phyloP scores from a whole-genome alignment of 2,329 filamentous ascomycete species.

The Pseudogymnoascus sp. region DNA sequence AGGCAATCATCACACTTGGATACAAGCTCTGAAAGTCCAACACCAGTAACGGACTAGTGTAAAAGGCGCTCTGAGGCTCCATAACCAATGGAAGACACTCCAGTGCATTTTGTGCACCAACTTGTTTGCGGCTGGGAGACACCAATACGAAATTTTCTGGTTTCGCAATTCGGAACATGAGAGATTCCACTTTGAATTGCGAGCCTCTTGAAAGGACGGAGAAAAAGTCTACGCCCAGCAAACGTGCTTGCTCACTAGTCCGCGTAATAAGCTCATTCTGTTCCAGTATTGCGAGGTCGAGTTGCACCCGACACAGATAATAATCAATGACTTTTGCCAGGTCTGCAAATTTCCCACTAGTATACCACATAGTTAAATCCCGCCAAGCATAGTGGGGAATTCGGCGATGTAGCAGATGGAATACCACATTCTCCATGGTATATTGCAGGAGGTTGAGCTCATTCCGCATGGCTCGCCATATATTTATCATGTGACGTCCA shows the following conservation, averaged over 20 bases:
- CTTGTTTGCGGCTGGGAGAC: conserved; percentile 85
- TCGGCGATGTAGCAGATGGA: conserved; percentile 78
- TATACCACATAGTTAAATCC: conserved; percentile 77
- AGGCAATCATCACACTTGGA: conserved; percentile 97
- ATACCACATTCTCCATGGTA: conserved; percentile 91
- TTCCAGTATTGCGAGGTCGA: conserved; percentile 87
- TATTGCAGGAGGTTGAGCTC: conserved; percentile 90
- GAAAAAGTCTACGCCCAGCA: conserved; percentile 93
- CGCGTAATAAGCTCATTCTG: conserved; percentile 80
- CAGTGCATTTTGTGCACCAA: conserved; percentile 86
- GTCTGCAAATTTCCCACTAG: conserved; percentile 58
- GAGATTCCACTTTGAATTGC: conserved; percentile 96
- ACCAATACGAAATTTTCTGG: conserved; percentile 89
- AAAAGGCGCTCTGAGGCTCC: conserved; percentile 94
- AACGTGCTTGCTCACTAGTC: conserved; percentile 87
- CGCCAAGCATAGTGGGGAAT: conserved; percentile 81
- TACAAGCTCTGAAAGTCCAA: conserved; percentile 96
- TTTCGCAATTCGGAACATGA: conserved; percentile 98
- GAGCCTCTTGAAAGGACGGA: conserved; percentile 92
- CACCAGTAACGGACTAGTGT: conserved; percentile 80
- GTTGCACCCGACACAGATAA: conserved; percentile 64
- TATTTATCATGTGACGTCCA: conserved; percentile 91
- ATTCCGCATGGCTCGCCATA: conserved; percentile 93
- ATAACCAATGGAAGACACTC: conserved; percentile 94
- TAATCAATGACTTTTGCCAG: conserved; percentile 71